Percentiles rank a stretch among this genome's conserved stretches.
Evolutionary conservation across 352 stramenopile species (phyloP).

Genomic region (Labyrinthula sp.): DNA sequence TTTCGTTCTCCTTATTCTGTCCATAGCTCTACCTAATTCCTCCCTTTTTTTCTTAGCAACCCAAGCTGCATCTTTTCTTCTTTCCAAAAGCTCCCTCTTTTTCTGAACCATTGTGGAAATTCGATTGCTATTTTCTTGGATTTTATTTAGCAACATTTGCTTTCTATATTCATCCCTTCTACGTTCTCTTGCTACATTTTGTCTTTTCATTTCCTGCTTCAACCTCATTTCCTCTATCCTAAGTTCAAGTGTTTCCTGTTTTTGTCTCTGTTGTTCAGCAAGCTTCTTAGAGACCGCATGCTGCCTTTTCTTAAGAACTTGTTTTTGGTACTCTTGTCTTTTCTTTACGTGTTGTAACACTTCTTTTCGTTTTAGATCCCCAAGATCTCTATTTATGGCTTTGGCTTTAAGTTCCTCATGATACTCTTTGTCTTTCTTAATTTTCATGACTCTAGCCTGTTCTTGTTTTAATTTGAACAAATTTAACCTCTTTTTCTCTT

Average conservation of each 20-base stretch:
- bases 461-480: no score
- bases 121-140: slow-evolving; percentile 3
- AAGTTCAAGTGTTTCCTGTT: slow-evolving; percentile 18
- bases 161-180: slow-evolving; percentile 14
- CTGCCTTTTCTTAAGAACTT: no score
- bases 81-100: slow-evolving; percentile 12
- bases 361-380: no score
- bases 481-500: no score
- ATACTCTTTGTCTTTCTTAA: no score
- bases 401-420: no score
- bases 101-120: slow-evolving; percentile 23
- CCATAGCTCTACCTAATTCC: slow-evolving; percentile 12
- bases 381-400: no score
- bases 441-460: no score
- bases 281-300: no score
- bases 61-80: slow-evolving; percentile 14
- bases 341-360: no score
- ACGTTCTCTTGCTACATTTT: slow-evolving; percentile 12
- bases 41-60: slow-evolving; percentile 28
- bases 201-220: slow-evolving; percentile 19
- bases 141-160: slow-evolving; percentile 14
- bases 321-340: no score
- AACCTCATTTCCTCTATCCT: slow-evolving; percentile 13
- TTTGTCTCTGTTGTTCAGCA: no score
- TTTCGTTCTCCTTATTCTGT: slow-evolving; percentile 16